Evolutionary conservation across 805 yeast genomes (phyloP), one percentile per base, ranked within the genome.

Genomic region (Ogataea allantospora): DNA sequence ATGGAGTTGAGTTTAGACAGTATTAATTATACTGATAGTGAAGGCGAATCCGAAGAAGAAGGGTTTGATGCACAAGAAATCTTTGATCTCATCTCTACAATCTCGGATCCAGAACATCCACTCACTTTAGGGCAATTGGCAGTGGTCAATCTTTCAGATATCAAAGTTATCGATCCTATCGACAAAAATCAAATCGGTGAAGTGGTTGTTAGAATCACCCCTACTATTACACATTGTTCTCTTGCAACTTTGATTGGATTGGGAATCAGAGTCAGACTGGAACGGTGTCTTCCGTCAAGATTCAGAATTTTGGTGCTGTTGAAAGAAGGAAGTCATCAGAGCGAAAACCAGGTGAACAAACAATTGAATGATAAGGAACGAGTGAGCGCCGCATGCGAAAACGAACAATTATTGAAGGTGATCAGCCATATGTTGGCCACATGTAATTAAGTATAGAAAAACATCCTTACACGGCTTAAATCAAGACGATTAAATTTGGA

Each of bases 331-430:
- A 77, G 95, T 1, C 99, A 93, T 58, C 97, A 93, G 60, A 85
- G 95, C 57, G 99, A 93, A 58, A 77, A 76, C 48, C 99, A 93
- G 58, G 98, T 93, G 15, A 93, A 93, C 63, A 91, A 91, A 58
- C 99, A 93, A 65, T 72, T 93, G 43, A 93, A 93, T 56, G 99
- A 93, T 58, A 93, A 93, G 65, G 99, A 93, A 63, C 70, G 99
- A 45, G 97, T 93, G 0, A 95, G 96, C 21, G 99, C 99, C 18
- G 99, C 99, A 0, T 89, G 98, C 62, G 99, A 93, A 56, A 93
- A 93, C 54, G 95, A 85, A 40, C 99, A 93, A 66, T 68, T 93
- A 28, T 66, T 89, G 26, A 74, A 80, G 20, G 99, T 93, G n/a
- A 84, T 93, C 25, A 83, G 88, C 49, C 88, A 83, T 46, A 93